Evolutionary conservation across 78 protist species (phyloP), one percentile per base, ranked within the genome.

Genomic region (Cavenderia fasciculata): DNA sequence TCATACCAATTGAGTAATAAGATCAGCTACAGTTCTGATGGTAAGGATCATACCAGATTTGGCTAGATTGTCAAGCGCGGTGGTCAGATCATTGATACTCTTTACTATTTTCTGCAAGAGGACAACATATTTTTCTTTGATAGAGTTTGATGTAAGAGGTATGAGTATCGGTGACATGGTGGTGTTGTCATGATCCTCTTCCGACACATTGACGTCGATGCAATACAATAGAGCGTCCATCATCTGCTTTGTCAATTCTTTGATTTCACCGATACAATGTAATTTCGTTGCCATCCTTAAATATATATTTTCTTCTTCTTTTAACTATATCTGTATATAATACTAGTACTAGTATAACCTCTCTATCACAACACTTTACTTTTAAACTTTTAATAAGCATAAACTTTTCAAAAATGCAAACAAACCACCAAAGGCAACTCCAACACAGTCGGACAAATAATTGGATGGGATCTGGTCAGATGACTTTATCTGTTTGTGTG

Each of bases 161-260:
- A 36, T 63, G 21, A n/a, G 18, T 21, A 63, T n/a, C 18, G 72
- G 51, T 21, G 72, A 34, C 12, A 63, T 63, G 27, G 14, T 27
- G 38, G 31, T 36, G 72, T 63, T 63, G 38, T 63, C 72, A 5
- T 63, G 51, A 33, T 63, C 72, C n/a, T 63, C 72, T n/a, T 63
- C 72, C 2, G 72, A 6, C 12, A 63, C 47, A 63, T 63, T 63
- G 4, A 2, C 38, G 4, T 63, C 72, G 21, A 63, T 63, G 2
- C 47, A 31, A 63, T 63, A 63, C 18, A 43, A 8, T 12, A 63
- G 47, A 2, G 33, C 72, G 18, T 63, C 72, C 2, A 63, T 21
- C 16, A 63, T 5, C 47, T 63, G 14, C 2, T 63, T n/a, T n/a
- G 62, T 12, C 7, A 56, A 19, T 7, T 19, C 62, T 56, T 56